phyloP scores from a whole-genome alignment of 495 filamentous ascomycete genomes.

The Rhypophila decipiens region DNA sequence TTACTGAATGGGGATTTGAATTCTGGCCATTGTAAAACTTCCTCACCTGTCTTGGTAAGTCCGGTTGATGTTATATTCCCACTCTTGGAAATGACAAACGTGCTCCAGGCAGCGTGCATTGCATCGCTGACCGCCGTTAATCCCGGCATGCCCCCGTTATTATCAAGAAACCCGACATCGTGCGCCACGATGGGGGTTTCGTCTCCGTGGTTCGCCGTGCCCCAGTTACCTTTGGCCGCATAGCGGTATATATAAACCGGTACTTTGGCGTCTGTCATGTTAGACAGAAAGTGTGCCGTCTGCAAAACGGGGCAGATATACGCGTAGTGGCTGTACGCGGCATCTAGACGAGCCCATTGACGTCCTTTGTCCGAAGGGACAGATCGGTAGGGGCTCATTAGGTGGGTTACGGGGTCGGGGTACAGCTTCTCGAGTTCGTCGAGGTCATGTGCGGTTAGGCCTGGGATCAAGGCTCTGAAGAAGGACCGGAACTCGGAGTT shows the following conservation, averaged over 20 bases:
- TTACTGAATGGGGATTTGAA: slow-evolving; percentile 21
- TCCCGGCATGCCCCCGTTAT: slow-evolving; percentile 24
- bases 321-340: slow-evolving; percentile 60
- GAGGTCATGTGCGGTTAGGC: slow-evolving; percentile 38
- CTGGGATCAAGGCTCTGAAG: slow-evolving; percentile 50
- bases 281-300: slow-evolving; percentile 46
- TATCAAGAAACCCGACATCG: slow-evolving; percentile 33
- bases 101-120: slow-evolving; percentile 51
- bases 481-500: slow-evolving; percentile 47
- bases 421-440: slow-evolving; percentile 49
- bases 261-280: slow-evolving; percentile 11
- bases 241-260: slow-evolving; percentile 54
- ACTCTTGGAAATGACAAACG: slow-evolving; percentile 40
- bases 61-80: slow-evolving; percentile 45
- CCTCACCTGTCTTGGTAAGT: slow-evolving; percentile 5
- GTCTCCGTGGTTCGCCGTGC: slow-evolving; percentile 55
- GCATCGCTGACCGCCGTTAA: slow-evolving; percentile 43
- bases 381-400: slow-evolving; percentile 20
- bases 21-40: slow-evolving; percentile 18
- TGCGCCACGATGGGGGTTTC: slow-evolving; percentile 52
- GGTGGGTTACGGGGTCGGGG: slow-evolving; percentile 42
- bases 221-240: slow-evolving; percentile 42
- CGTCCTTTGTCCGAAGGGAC: slow-evolving; percentile 36
- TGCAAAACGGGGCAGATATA: slow-evolving; percentile 61
- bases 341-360: slow-evolving; percentile 55